Percentiles rank a stretch among this genome's conserved stretches.
Evolutionary conservation across 306 rosid genomes (phyloP).

Genomic region (Astragalus membranaceus): DNA sequence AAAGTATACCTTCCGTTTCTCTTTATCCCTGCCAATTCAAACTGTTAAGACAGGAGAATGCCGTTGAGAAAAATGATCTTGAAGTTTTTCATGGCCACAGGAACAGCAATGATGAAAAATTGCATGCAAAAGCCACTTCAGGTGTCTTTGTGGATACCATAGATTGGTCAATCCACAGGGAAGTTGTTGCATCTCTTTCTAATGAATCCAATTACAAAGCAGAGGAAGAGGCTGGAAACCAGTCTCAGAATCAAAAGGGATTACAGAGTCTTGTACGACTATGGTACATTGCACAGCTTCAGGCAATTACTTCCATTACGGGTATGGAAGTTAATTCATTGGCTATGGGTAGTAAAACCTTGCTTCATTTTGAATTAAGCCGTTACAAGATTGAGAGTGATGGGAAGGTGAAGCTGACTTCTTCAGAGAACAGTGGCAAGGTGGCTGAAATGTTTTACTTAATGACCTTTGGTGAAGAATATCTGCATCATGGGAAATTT

Average conservation of each 20-base stretch:
- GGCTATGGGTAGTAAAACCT: slow-evolving; percentile 51
- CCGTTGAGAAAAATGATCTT: slow-evolving; percentile 50
- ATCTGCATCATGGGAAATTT: slow-evolving; percentile 34
- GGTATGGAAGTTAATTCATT: slow-evolving; percentile 60
- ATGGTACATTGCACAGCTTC: slow-evolving; percentile 71
- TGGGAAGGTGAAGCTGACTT: slow-evolving; percentile 37
- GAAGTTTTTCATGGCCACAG: slow-evolving; percentile 38
- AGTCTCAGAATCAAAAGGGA: slow-evolving; percentile 41
- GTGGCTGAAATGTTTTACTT: slow-evolving; percentile 46
- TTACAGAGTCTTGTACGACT: slow-evolving; percentile 50
- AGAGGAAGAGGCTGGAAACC: slow-evolving; percentile 40
- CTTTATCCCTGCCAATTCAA: slow-evolving; percentile 75
- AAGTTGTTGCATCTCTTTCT: slow-evolving; percentile 45
- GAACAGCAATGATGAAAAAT: slow-evolving; percentile 34
- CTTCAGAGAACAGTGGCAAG: slow-evolving; percentile 36
- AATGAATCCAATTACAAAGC: slow-evolving; percentile 38
- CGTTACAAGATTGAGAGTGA: slow-evolving; percentile 32
- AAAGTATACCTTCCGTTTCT: slow-evolving; percentile 44
- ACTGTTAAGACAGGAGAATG: slow-evolving; percentile 33
- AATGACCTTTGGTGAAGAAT: slow-evolving; percentile 48
- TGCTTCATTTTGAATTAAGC: slow-evolving; percentile 67
- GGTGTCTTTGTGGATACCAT: slow-evolving; percentile 36
- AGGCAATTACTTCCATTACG: slow-evolving; percentile 48
- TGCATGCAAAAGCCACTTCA: slow-evolving; percentile 37
- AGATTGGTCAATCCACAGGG: slow-evolving; percentile 55